Conservation (phyloP, 1,284 basidiomycete species). For the Ceratorhiza oryzae-sativae region DNA sequence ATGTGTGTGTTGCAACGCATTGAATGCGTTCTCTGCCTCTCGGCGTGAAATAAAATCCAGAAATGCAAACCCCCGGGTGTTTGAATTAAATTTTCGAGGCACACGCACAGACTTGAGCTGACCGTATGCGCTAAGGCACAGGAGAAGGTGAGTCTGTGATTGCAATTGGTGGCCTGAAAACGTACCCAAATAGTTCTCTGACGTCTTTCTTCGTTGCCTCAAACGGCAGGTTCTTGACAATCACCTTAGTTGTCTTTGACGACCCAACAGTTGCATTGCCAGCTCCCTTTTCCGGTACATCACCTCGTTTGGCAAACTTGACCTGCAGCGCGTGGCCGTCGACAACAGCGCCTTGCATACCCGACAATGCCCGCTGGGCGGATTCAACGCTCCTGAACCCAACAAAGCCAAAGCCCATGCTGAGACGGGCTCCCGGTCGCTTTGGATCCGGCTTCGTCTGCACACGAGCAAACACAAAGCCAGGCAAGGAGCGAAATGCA, state of each 20-base stretch:
- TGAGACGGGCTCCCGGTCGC: constrained; percentile 62
- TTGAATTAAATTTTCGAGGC: constrained; percentile 85
- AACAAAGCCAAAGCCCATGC: constrained; percentile 97
- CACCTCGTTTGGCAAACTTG: constrained; percentile 73
- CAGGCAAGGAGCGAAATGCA: constrained; percentile 79
- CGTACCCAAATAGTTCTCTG: constrained; percentile 83
- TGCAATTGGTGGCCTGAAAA: constrained; percentile 43
- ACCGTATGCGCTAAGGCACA: constrained; percentile 82
- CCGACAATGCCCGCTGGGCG: constrained; percentile 79
- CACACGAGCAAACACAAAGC: constrained; percentile 87
- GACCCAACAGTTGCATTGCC: constrained; percentile 49
- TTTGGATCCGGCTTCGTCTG: constrained; percentile 92
- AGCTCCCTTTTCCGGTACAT: constrained; percentile 53
- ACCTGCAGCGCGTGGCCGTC: constrained; percentile 89
- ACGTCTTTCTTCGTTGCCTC: constrained; percentile 95
- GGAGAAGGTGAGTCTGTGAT: too few relatives aligned
- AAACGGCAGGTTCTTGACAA: constrained; percentile 98
- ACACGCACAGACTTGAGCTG: constrained; percentile 90
- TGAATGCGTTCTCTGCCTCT: constrained; percentile 87
- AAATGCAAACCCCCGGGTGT: constrained; percentile 93
- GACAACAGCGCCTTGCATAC: constrained; percentile 81
- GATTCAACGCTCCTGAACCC: constrained; percentile 82
- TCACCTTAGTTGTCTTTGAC: constrained; percentile 80
- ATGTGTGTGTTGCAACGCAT: constrained; percentile 89
- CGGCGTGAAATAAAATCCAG: constrained; percentile 88